These are phyloP conservation scores for Pseudomonodictys pantanalensis DNA, from an alignment of 495 filamentous ascomycete species.

Conservation along the genomic window DNA sequence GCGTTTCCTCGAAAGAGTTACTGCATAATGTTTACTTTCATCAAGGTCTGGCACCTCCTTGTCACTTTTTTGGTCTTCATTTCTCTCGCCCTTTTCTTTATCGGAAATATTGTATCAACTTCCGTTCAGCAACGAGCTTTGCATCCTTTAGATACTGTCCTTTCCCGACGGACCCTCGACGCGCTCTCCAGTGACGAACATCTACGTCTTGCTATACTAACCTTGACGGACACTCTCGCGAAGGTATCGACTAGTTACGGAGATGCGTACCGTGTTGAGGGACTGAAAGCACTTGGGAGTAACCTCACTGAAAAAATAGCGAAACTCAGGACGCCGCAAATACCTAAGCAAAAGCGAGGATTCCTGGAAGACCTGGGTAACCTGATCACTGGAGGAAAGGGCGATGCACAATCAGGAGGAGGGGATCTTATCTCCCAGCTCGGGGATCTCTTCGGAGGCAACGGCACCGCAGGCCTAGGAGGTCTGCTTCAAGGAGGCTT, in stretches of 20 bases:
- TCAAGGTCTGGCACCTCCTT: constrained; percentile 11
- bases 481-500: not conserved
- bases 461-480: constrained; percentile 4
- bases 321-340: not conserved
- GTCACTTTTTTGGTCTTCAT: not conserved
- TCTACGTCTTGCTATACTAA: constrained; percentile 1
- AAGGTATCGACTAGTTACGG: not conserved
- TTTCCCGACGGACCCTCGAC: constrained; percentile 13
- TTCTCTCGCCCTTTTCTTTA: not conserved
- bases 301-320: constrained; percentile 5
- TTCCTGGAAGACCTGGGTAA: constrained; percentile 2
- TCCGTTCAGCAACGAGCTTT: not conserved
- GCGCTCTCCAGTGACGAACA: constrained; percentile 9
- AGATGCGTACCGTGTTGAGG: not conserved
- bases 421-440: constrained; percentile 2
- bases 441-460: not conserved
- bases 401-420: not conserved
- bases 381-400: constrained; percentile 2
- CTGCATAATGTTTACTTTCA: constrained; percentile 18
- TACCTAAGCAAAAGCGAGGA: not conserved
- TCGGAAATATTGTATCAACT: not conserved
- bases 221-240: constrained; percentile 3
- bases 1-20: constrained; percentile 1
- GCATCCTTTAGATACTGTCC: not conserved
- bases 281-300: not conserved